phyloP scores from a whole-genome alignment of 2,329 filamentous ascomycete genomes.

The Aspergillus fructus region DNA sequence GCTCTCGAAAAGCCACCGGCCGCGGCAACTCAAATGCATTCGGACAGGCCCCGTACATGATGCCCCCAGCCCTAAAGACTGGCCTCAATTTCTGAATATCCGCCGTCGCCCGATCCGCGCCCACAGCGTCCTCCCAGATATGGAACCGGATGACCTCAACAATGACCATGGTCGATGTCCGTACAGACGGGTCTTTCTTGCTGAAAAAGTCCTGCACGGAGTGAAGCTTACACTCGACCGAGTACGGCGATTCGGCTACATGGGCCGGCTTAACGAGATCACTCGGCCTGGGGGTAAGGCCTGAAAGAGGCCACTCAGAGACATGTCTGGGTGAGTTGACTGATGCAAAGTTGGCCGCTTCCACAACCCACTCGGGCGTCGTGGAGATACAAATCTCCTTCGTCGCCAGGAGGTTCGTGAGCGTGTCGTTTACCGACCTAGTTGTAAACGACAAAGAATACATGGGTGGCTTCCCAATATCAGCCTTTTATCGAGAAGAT shows the following conservation, averaged over 20 bases:
- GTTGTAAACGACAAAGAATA: conserved; percentile 61
- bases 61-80: conserved; percentile 76
- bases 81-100: conserved; percentile 75
- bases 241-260: conserved; percentile 79
- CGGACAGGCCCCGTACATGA: conserved; percentile 70
- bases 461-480: conserved; percentile 66
- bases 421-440: conserved; percentile 69
- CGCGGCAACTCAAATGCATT: conserved; percentile 67
- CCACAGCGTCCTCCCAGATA: conserved; percentile 83
- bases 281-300: conserved; percentile 67
- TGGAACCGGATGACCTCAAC: conserved; percentile 83
- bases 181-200: background rate
- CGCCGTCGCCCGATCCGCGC: conserved; percentile 53
- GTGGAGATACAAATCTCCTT: conserved; percentile 82
- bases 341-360: conserved; percentile 76
- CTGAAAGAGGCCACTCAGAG: conserved; percentile 77
- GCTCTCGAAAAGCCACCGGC: background rate
- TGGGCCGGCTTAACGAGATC: conserved; percentile 65
- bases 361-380: conserved; percentile 76
- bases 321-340: conserved; percentile 74
- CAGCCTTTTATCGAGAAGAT: conserved; percentile 67
- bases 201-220: conserved; percentile 64
- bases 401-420: conserved; percentile 68
- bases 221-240: conserved; percentile 72
- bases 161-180: conserved; percentile 61